Conservation (phyloP, 805 yeast genomes). For the Sugiyamaella lignohabitans region DNA sequence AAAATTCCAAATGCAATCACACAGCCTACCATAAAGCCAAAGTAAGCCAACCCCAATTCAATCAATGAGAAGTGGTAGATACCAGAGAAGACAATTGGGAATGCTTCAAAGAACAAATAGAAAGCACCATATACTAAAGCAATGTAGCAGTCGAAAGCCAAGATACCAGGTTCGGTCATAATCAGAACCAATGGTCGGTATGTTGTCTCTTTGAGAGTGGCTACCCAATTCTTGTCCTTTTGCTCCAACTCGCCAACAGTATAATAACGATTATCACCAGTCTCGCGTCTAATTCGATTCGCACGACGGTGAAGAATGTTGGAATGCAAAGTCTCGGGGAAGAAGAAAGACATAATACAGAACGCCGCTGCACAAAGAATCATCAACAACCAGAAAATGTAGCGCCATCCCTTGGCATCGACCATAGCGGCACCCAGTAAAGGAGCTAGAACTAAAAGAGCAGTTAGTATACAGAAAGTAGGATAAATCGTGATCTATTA, state of each 20-base stretch:
- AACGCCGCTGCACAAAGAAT: slow-evolving; percentile 37
- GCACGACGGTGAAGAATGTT: slow-evolving; percentile 47
- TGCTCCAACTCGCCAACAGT: slow-evolving; percentile 36
- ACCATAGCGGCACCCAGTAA: slow-evolving; percentile 47
- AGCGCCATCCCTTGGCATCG: slow-evolving; percentile 47
- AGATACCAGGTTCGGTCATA: slow-evolving; percentile 47
- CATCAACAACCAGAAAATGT: slow-evolving; percentile 42
- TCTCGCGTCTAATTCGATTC: slow-evolving; percentile 39
- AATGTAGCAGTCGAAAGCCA: slow-evolving; percentile 46
- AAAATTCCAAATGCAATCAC: slow-evolving; percentile 31
- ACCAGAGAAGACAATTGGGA: slow-evolving; percentile 48
- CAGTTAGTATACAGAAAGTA: too few relatives aligned
- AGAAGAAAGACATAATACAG: slow-evolving; percentile 24
- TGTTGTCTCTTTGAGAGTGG: slow-evolving; percentile 17
- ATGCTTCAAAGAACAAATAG: slow-evolving; percentile 55
- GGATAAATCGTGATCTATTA: too few relatives aligned
- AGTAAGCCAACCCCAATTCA: slow-evolving; percentile 43
- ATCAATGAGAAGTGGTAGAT: slow-evolving; percentile 42
- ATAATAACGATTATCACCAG: slow-evolving; percentile 42
- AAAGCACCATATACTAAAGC: slow-evolving; percentile 47
- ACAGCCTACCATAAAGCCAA: slow-evolving; percentile 44
- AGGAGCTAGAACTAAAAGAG: slow-evolving; percentile 52
- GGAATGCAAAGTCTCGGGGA: slow-evolving; percentile 46
- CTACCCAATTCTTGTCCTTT: slow-evolving; percentile 23
- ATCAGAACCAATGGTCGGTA: slow-evolving; percentile 41